Base-by-base conservation (phyloP, 177 flowering plant species). In the Vitis hybrid region DNA sequence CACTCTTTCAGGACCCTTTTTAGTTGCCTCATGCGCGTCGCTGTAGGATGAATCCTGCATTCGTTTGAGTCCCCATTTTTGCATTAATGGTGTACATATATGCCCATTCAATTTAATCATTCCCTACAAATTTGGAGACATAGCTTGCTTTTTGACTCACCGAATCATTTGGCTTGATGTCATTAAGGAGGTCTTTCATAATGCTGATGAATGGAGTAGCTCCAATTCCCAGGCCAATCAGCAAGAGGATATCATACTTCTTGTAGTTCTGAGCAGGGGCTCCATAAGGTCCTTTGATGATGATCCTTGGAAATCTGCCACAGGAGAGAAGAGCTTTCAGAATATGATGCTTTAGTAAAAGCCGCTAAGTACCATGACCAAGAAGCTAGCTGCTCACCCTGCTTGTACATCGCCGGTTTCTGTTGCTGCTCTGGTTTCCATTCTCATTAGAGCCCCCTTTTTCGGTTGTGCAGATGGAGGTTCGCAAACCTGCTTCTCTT, bases 181-280 rank as follows among this genome's bases (percentile, higher is more conserved):
- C 65, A 74, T 89, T 81, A 39, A 96, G 73, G n/a, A 96, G 82
- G 74, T 96, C 98, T 70, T 92, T 93, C 11, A 93, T 66, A 53
- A 96, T 92, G 89, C 99, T 96, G 75, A 96, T 86, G 54, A 96
- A 86, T 56, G 99, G 99, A 19, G 98, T 93, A 63, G 99, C 99
- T 67, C 99, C 99, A 13, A 96, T 96, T 48, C 99, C 99, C 48
- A 96, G 83, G 63, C 99, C 99, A 53, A 96, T 80, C 45, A 96
- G 94, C 68, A 96, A 74, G 49, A 96, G 88, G 63, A 92, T 80
- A 73, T 93, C 97, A 60, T 79, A 95, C 69, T 92, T 90, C 70
- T 81, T 85, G 88, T 88, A 93, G 51, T 83, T 79, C 63, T 95
- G 98, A 13, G 98, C 98, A 19, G 97, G 97, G 50, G 98, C 98